phyloP scores from a whole-genome alignment of 2,329 filamentous ascomycete species.

The Penicillium sp. region DNA sequence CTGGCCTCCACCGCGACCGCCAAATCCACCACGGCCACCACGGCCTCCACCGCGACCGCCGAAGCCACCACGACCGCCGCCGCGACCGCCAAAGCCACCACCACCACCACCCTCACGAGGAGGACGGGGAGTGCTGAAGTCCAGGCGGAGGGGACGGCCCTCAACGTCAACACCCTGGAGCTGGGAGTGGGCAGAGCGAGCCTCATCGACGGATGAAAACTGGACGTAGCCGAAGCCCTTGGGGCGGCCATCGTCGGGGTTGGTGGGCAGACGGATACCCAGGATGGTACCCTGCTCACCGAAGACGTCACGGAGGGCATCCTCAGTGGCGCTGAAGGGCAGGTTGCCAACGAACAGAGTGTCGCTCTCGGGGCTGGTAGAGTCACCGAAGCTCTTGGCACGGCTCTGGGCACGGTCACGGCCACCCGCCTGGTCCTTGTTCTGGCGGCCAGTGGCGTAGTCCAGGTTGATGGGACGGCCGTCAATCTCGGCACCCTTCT shows the following conservation, averaged over 20 bases:
- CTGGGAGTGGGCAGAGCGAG: constrained; percentile 69
- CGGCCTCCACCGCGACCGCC: constrained; percentile 45
- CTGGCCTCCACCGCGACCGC: constrained; percentile 46
- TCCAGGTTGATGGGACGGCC: constrained; percentile 76
- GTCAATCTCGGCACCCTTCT: constrained; percentile 73
- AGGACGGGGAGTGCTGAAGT: constrained; percentile 72
- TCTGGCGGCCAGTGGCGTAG: constrained; percentile 68
- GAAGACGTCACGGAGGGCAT: constrained; percentile 73
- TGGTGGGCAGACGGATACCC: constrained; percentile 84
- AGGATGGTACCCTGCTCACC: constrained; percentile 68
- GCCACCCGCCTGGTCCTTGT: constrained; percentile 47
- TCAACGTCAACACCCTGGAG: constrained; percentile 72
- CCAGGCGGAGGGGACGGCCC: constrained; percentile 76
- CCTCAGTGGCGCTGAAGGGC: constrained; percentile 79
- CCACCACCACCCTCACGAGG: constrained; percentile 55
- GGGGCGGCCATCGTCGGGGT: constrained; percentile 76
- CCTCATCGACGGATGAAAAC: constrained; percentile 80
- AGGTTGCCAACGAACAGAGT: constrained; percentile 93
- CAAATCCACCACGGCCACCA: constrained; percentile 48
- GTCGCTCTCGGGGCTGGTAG: constrained; percentile 74
- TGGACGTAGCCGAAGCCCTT: constrained; percentile 95
- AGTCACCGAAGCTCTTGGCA: constrained; percentile 68
- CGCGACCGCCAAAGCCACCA: constrained; percentile 49
- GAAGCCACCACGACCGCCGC: constrained; percentile 35
- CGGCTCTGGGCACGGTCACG: constrained; percentile 60